phyloP scores from a whole-genome alignment of 2,329 filamentous ascomycete genomes.

The Colletotrichum salicis region DNA sequence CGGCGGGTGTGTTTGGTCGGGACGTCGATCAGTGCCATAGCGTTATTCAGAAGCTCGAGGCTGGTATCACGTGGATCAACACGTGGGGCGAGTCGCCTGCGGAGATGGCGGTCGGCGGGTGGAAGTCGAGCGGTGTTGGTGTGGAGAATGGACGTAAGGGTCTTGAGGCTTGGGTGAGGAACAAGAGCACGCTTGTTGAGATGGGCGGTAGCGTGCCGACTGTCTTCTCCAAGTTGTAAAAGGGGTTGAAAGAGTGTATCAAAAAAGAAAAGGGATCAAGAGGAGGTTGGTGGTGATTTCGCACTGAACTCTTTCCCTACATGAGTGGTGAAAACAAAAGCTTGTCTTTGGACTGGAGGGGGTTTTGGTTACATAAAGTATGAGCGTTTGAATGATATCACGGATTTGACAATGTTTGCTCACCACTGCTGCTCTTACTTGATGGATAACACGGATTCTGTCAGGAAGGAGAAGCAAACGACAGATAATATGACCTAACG shows the following conservation, averaged over 20 bases:
- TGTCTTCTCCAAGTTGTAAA: conserved; percentile 77
- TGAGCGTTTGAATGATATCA: conserved; percentile 7
- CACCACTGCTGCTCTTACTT: not conserved
- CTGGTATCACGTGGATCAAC: conserved; percentile 92
- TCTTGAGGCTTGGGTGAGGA: conserved; percentile 83
- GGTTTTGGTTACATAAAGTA: not conserved
- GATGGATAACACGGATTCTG: rapidly evolving
- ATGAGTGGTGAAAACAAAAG: not conserved
- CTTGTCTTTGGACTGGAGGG: not conserved
- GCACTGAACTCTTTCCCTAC: no score
- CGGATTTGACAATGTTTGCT: not conserved
- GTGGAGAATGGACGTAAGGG: conserved; percentile 87
- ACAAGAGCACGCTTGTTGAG: conserved; percentile 89
- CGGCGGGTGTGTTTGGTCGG: conserved; percentile 84
- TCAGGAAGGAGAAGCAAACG: not conserved
- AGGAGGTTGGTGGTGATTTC: no score
- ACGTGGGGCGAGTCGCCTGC: conserved; percentile 93
- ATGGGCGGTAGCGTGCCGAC: conserved; percentile 77
- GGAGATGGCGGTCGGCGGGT: conserved; percentile 92
- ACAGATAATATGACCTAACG: no score
- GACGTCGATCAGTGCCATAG: conserved; percentile 79
- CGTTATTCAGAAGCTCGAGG: conserved; percentile 76
- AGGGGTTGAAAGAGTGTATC: not conserved
- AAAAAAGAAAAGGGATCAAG: not conserved
- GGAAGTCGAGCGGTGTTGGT: conserved; percentile 90